These are phyloP conservation scores for Phlebiopsis flavidoalba DNA, from an alignment of 768 basidiomycete genomes.

Conservation along the genomic window DNA sequence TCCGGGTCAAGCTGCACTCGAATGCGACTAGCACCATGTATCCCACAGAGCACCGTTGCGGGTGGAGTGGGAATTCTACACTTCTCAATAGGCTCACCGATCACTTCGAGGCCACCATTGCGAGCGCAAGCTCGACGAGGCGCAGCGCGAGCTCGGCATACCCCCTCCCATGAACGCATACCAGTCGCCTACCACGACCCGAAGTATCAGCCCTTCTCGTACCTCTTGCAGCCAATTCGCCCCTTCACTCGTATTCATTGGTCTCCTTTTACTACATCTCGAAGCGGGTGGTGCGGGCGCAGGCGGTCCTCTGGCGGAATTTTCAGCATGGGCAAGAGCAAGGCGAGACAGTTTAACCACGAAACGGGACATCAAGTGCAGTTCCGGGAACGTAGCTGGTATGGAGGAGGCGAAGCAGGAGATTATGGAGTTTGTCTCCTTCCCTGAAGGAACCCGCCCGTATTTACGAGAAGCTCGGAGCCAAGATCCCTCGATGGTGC, in stretches of 20 bases:
- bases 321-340: slow-evolving; percentile 95
- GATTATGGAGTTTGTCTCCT: slow-evolving; percentile 99
- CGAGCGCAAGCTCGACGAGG: slow-evolving; percentile 91
- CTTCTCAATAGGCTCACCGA: slow-evolving; percentile 99
- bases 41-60: slow-evolving; percentile 46
- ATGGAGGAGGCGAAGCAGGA: slow-evolving; percentile 99
- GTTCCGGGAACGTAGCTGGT: slow-evolving; percentile 93
- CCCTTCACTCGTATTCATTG: slow-evolving; percentile 89
- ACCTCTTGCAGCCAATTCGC: slow-evolving; percentile 87
- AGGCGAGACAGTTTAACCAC: slow-evolving; percentile 93
- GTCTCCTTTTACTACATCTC: slow-evolving; percentile 88
- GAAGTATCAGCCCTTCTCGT: slow-evolving; percentile 80
- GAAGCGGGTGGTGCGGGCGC: slow-evolving; percentile 52
- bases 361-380: slow-evolving; percentile 90
- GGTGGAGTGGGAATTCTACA: slow-evolving; percentile 69
- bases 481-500: slow-evolving; percentile 96
- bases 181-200: slow-evolving; percentile 96
- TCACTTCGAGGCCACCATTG: slow-evolving; percentile 94
- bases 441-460: slow-evolving; percentile 92
- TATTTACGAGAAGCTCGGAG: slow-evolving; percentile 95
- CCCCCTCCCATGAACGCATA: slow-evolving; percentile 85
- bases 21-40: slow-evolving; percentile 82
- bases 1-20: slow-evolving; percentile 89
- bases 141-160: slow-evolving; percentile 88
- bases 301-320: slow-evolving; percentile 80